Evolutionary conservation across 148 eudicot species (phyloP).

Genomic region (Amaranthus palmeri): DNA sequence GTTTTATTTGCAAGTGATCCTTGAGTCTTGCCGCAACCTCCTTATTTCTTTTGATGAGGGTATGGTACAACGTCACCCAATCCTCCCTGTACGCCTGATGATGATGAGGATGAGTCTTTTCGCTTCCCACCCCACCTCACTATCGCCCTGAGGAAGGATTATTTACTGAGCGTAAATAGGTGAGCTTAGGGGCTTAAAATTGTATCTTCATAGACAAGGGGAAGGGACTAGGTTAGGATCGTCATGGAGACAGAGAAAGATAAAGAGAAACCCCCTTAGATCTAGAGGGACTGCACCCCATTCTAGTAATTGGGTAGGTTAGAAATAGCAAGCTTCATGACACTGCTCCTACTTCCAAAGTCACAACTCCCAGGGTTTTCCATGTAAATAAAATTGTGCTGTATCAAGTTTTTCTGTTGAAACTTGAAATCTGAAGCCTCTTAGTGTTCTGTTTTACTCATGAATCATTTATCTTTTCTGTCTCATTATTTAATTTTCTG

Average conservation of each 20-base stretch:
- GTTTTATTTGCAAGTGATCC: too few relatives aligned
- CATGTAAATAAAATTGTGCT: neutral
- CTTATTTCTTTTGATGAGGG: too few relatives aligned
- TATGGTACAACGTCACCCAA: too few relatives aligned
- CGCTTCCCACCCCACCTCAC: too few relatives aligned
- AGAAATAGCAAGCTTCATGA: neutral
- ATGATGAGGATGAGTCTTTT: too few relatives aligned
- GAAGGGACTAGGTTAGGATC: neutral
- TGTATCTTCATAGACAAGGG: neutral
- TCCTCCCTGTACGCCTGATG: too few relatives aligned
- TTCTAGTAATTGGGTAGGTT: too few relatives aligned
- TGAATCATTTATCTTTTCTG: neutral
- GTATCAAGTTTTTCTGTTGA: neutral
- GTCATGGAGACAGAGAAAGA: neutral
- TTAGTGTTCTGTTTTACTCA: neutral
- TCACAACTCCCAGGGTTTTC: neutral
- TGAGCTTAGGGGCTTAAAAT: too few relatives aligned
- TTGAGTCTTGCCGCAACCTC: too few relatives aligned
- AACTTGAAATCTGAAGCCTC: neutral
- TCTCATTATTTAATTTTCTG: constrained; percentile 9
- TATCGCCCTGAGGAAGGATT: too few relatives aligned
- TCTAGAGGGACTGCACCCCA: neutral
- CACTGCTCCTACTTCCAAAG: neutral
- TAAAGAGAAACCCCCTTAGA: neutral
- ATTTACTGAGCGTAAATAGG: too few relatives aligned